Conservation (phyloP, 139 green algal genomes). For the Coccomyxa sp. region DNA sequence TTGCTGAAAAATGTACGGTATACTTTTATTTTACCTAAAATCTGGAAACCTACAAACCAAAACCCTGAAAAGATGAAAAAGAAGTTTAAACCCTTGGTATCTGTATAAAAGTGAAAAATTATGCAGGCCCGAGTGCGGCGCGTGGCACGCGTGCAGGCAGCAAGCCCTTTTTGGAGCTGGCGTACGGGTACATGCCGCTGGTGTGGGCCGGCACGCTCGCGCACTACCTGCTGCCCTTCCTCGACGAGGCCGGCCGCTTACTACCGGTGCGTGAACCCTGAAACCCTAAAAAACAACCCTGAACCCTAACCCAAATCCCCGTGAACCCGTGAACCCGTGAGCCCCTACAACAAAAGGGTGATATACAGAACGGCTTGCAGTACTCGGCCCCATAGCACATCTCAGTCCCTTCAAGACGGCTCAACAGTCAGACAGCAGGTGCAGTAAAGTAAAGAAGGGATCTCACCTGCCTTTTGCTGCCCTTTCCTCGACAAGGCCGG, state of each 20-base stretch:
- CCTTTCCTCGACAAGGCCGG: conserved; percentile 45
- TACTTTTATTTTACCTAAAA: too few relatives aligned
- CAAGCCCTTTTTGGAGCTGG: conserved; percentile 46
- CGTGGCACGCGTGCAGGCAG: too few relatives aligned
- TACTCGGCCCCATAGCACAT: not conserved
- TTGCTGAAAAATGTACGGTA: too few relatives aligned
- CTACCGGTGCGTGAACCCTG: conserved; percentile 30
- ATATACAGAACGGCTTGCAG: not conserved
- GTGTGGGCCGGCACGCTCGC: conserved; percentile 56
- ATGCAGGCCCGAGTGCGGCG: not conserved
- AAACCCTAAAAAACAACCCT: too few relatives aligned
- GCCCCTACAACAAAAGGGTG: not conserved
- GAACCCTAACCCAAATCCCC: too few relatives aligned
- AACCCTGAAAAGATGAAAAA: too few relatives aligned
- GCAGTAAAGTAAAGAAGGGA: too few relatives aligned
- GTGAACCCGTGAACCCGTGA: not conserved
- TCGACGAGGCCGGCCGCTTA: conserved; percentile 49
- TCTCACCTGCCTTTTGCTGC: too few relatives aligned
- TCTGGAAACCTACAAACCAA: too few relatives aligned
- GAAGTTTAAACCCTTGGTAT: too few relatives aligned
- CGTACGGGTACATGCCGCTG: conserved; percentile 68
- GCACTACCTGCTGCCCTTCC: conserved; percentile 46
- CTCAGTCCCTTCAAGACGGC: not conserved
- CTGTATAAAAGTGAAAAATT: too few relatives aligned
- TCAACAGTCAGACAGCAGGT: too few relatives aligned